Base-by-base conservation (phyloP, 768 basidiomycete species). In the Xanthoconium purpureum region DNA sequence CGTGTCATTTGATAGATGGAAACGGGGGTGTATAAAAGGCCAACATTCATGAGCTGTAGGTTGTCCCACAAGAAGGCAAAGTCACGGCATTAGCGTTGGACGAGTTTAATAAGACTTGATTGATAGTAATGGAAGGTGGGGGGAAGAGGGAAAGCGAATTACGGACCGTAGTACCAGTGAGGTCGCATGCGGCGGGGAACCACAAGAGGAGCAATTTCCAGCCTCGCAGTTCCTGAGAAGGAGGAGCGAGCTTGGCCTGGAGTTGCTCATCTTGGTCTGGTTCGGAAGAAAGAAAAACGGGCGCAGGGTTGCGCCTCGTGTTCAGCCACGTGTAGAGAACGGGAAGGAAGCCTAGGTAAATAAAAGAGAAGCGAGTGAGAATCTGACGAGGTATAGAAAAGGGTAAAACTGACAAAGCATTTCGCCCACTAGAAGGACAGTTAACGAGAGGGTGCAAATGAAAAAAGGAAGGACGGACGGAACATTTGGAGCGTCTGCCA, bases 1-100 rank as follows among this genome's bases (percentile, higher is more conserved):
- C 89, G 85, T 58, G 87, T 92, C 94, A 97, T 96, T 73, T 97
- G 96, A 77, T 92, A 98, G 64, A 98, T 93, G 42, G 91, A 94
- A 52, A 99, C 97, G 30, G 96, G 96, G 2, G 94, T 95, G 72
- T 95, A 93, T 37, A 99, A 81, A 46, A 99, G 81, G 52, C 97
- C 97, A 62, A 96, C 79, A 68, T 97, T 97, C 97, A 98, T 98
- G 62, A 97, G 75, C 75, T 79, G 69, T 63, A 60, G 40, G 63
- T 46, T 55, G 49, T 55, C 49, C 52, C 57, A 54, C 46, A 44
- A 47, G 48, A 58, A 63, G 50, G 29, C 5, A 51, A 47, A 54
- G 54, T 46, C 47, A 53, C 36, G 59, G 50, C 51, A 63, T 72
- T 45, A 66, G 67, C 48, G 47, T 53, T 55, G 48, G 39, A 46